Evolutionary conservation across 75 land plant species (phyloP), one percentile per base, ranked within the genome.

Genomic region (Ceratopteris richardii): DNA sequence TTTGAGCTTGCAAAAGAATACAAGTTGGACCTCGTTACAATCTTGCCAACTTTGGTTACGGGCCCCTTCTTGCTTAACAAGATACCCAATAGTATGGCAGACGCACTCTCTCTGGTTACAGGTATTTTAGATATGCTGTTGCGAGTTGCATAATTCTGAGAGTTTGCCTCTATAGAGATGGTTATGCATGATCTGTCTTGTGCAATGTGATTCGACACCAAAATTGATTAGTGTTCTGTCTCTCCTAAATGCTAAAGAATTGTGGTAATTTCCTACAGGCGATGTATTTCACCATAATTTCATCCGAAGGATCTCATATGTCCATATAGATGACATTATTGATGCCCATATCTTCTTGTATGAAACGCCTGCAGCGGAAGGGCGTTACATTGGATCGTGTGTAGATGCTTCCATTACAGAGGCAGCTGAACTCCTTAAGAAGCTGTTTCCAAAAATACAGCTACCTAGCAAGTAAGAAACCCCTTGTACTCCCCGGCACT

Each of bases 301-400:
- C 27, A 52, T 52, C 14, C 25, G 29, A 12, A 70, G 78, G 18
- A 69, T 88, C 27, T 81, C 87, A 0, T 66, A 74, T 17, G 84
- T 89, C 26, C 95, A 89, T 60, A 76, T 86, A 11, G 82, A 89
- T 33, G 95, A 89, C 57, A 76, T 89, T 22, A 85, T 85, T 51
- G 60, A 58, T 43, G 82, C 90, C 11, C 83, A 78, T 63, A 57
- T 86, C 10, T 76, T 86, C 48, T 67, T 82, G 12, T 70, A 82
- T 73, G 84, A 86, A 72, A 58, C 44, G 25, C 66, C 74, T 9
- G 42, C 5, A 25, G 80, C 86, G 0, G 23, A 75, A 31, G 95
- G 87, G 12, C 74, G 77, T 31, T 82, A 82, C 51, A 74, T 82
- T 7, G 83, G 95, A 70, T 81, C 79, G 33, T 3, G 48, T 19